Evolutionary conservation across 495 filamentous ascomycete genomes (phyloP), one percentile per base, ranked within the genome.

Genomic region (Aspergillus heteromorphus): DNA sequence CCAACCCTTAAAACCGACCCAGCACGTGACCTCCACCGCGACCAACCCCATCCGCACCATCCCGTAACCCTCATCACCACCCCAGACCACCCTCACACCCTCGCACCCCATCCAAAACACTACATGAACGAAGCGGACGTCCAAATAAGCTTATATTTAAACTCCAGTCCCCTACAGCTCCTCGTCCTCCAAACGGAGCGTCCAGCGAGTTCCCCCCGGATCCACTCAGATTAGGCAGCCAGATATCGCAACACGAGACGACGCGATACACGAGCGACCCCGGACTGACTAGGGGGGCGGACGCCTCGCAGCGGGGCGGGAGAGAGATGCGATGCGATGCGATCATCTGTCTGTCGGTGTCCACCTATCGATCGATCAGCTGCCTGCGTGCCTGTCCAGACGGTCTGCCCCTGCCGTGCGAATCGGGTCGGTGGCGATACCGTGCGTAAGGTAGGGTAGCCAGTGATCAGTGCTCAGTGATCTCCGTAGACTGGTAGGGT

Each of bases 121-220:
- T n/a, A n/a, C 17, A 16, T 47, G 1, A 8, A 30, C 13, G 34
- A 42, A 48, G n/a, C 20, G 2, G 30, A 56, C 27, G 56, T 59
- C 38, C 18, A 59, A 48, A 59, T 63, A 63, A 63, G 60, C 60
- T 59, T 63, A 63, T 57, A 49, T 57, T 59, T 56, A 36, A 59
- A 48, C 51, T 30, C 17, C n/a, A 40, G 20, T 19, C 18, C 25
- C 18, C 23, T 11, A 40, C 31, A 40, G 17, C 23, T 18, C 14
- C 13, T 42, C 14, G 13, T 34, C 18, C 34, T 48, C 54, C 58
- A 56, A 41, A 34, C 51, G 31, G 48, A 47, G 27, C 27, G 38
- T 27, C 51, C 7, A 55, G 50, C 19, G n/a, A 18, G 23, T 18
- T 9, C 19, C 13, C 1, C 23, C 45, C 25, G 40, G 54, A 54